Base-by-base conservation (phyloP, 1,284 basidiomycete genomes). In the Stereum hirsutum region DNA sequence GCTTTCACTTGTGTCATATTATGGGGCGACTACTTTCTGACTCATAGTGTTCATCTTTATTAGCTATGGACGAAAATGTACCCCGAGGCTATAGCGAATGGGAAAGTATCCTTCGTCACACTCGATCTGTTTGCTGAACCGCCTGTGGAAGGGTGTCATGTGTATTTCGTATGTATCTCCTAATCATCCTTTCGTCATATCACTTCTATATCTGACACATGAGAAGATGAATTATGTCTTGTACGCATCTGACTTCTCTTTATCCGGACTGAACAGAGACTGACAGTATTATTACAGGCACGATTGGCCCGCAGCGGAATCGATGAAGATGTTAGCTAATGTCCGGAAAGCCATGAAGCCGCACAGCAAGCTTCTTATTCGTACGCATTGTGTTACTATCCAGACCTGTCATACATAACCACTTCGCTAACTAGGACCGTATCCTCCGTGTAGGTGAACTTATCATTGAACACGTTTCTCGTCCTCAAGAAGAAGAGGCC, bases 281-380 rank as follows among this genome's bases (percentile, higher is more conserved):
- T 15, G 33, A 34, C 5, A 6, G 20, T 11, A 30, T 30, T 8
- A 15, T 15, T 6, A 20, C 19, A 41, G 39, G 17, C 39, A 41
- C 28, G 39, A 41, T 31, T 41, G 39, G 39, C 39, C 39, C 1
- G 39, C 12, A 10, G 27, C 15, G 10, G 30, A 30, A 12, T 41
- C 27, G 10, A 14, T 21, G 26, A 24, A 12, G n/a, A 41, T 41
- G 10, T 30, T 41, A 6, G 19, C 4, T 12, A 31, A 41, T 41
- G 21, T 41, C 25, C 30, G 39, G 11, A 26, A 19, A 11, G 39
- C 39, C 19, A 30, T 41, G 39, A 41, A 41, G 20, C 27, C 39
- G 6, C 11, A n/a, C 17, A 41, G 39, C 20, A n/a, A 19, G 17
- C n/a, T 41, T 14, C 28, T 41, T 28, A 41, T 41, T n/a, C 39